Base-by-base conservation (phyloP, 495 filamentous ascomycete genomes). In the Aspergillus cavernicola region DNA sequence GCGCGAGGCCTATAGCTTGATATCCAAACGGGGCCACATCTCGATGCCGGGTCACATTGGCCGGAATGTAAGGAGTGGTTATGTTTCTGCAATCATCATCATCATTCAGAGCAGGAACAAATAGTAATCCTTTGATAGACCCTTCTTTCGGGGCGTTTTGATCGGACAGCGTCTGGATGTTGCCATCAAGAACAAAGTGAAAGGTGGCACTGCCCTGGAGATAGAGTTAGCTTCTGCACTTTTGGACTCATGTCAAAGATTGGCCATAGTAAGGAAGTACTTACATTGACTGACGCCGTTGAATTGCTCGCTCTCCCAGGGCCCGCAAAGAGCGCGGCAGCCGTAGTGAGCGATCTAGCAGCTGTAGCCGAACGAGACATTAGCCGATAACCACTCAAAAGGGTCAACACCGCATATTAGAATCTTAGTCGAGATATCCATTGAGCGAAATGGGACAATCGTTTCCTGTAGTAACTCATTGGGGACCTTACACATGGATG, bases 1-100 rank as follows among this genome's bases (percentile, higher is more conserved):
- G 92, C 8, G 86, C 90, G n/a, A 96, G 68, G 16, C 83, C 92
- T 35, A 96, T 80, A n/a, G 85, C 77, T 4, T 81, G 74, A 51
- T 79, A 78, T 18, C 59, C 61, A 23, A 65, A 68, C 1, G 55
- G 37, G 1, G 86, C 84, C 3, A 96, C 79, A 60, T 93, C 82
- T 43, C 74, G 65, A 53, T 79, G 75, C 18, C 87, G 80, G 11
- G 88, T 92, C 36, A 82, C 89, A 66, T 90, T 91, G n/a, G 62
- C 33, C 0, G 92, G 89, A 11, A 96, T 73, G 53, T 80, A 81
- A 3, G 66, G 57, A 16, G 66, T 66, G 11, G 83, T 79, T 31
- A 80, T 63, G 22, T 83, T 69, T 50, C 74, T 73, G 67, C 92
- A 96, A 0, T 73, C 62, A 51, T 85, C 79, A 41, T 68, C 59